Conservation (phyloP, 768 basidiomycete species). For the Megacollybia marginata region DNA sequence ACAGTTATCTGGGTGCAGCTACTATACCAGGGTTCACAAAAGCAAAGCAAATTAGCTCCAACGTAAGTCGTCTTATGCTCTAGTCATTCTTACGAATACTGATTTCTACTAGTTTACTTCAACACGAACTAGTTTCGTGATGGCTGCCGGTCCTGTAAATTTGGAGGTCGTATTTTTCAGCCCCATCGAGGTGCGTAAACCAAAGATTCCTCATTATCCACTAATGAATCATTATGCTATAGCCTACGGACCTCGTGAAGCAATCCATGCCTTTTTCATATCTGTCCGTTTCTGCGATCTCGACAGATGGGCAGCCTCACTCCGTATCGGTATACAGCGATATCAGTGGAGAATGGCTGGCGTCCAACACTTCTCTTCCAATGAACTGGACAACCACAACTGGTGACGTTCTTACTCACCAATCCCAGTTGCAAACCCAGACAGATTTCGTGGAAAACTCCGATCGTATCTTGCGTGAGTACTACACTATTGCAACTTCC, state of each 20-base stretch:
- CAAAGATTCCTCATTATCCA: no score
- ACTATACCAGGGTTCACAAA: conserved; percentile 35
- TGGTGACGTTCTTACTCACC: conserved; percentile 43
- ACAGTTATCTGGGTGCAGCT: conserved; percentile 51
- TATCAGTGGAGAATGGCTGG: conserved; percentile 51
- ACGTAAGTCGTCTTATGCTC: conserved; percentile 22
- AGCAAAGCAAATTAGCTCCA: conserved; percentile 50
- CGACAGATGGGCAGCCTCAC: conserved; percentile 42
- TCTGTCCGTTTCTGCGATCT: conserved; percentile 39
- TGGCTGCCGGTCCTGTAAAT: conserved; percentile 58
- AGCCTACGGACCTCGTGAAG: conserved; percentile 54
- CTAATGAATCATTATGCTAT: background rate
- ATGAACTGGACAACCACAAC: conserved; percentile 53
- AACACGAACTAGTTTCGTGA: conserved; percentile 55
- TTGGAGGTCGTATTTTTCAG: conserved; percentile 57
- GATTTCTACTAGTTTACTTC: conserved; percentile 49
- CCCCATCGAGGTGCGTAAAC: conserved; percentile 50
- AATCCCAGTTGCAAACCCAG: conserved; percentile 44
- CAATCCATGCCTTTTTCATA: conserved; percentile 60
- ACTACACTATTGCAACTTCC: background rate
- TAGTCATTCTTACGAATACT: background rate
- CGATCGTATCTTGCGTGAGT: conserved; percentile 27
- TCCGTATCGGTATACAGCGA: conserved; percentile 51
- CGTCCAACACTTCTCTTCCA: conserved; percentile 35
- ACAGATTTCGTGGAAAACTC: conserved; percentile 33